phyloP scores from a whole-genome alignment of 495 filamentous ascomycete genomes.

The Penicillium canescens region DNA sequence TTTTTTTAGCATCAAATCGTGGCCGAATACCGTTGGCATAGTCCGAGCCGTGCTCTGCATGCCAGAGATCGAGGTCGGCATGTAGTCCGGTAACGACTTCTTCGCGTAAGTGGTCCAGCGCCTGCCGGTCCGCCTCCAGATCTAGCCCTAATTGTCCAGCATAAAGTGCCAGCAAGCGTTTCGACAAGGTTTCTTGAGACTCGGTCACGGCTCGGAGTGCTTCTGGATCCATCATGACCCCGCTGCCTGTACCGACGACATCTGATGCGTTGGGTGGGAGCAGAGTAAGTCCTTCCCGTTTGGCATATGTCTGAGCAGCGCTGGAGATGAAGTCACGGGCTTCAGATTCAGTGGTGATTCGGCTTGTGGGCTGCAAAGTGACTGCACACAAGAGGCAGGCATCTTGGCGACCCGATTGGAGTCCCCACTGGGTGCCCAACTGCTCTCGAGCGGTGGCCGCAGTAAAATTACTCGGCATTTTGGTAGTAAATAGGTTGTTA shows the following conservation, averaged over 20 bases:
- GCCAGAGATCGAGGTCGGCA: neutral
- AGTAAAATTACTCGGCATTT: neutral
- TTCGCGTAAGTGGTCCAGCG: neutral
- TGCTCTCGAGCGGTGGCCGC: neutral
- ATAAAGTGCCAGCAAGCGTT: neutral
- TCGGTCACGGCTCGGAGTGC: neutral
- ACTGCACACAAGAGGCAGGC: neutral
- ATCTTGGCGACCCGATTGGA: neutral
- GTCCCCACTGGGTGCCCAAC: neutral
- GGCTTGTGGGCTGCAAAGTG: neutral
- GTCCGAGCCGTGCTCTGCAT: neutral
- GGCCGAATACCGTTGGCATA: neutral
- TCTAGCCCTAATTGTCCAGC: neutral
- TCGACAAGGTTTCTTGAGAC: neutral
- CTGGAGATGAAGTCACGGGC: slow-evolving; percentile 6
- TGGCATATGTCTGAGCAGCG: neutral
- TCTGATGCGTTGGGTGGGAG: neutral
- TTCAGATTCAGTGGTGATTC: neutral
- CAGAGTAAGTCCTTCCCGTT: neutral
- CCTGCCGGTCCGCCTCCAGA: neutral
- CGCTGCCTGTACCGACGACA: neutral
- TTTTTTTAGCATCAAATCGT: neutral
- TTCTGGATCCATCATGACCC: neutral
- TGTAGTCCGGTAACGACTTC: neutral
- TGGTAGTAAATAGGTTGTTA: neutral